phyloP scores from a whole-genome alignment of 805 yeast genomes.

The Myxozyma vanderwaltii region DNA sequence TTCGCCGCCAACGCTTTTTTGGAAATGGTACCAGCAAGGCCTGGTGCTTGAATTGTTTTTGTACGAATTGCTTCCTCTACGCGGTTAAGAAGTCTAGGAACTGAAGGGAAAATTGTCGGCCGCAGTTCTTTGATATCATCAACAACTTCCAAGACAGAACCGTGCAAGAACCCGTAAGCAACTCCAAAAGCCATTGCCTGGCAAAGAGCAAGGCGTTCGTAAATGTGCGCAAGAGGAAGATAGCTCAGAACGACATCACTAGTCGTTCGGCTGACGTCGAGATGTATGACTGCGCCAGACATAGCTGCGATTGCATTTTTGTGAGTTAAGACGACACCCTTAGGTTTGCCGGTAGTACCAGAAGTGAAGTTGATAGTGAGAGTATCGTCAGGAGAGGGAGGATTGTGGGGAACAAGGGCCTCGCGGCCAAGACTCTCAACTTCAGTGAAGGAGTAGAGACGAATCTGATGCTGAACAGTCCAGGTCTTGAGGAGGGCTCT shows the following conservation, averaged over 20 bases:
- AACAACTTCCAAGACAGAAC: constrained; percentile 54
- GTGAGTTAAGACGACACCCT: constrained; percentile 66
- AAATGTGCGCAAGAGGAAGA: constrained; percentile 62
- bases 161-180: constrained; percentile 58
- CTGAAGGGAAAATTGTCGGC: constrained; percentile 58
- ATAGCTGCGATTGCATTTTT: constrained; percentile 40
- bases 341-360: constrained; percentile 78
- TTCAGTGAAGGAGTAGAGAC: constrained; percentile 27
- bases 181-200: constrained; percentile 52
- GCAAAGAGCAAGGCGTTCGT: constrained; percentile 52
- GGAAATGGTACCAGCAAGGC: constrained; percentile 48
- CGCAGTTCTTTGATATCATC: constrained; percentile 60
- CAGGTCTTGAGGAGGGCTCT: constrained; percentile 44
- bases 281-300: constrained; percentile 7
- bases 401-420: constrained; percentile 50
- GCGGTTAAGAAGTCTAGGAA: constrained; percentile 65
- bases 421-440: constrained; percentile 49
- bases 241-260: constrained; percentile 45
- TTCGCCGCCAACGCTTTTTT: constrained; percentile 50
- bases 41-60: constrained; percentile 49
- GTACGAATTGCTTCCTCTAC: constrained; percentile 63
- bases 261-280: constrained; percentile 41
- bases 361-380: constrained; percentile 73
- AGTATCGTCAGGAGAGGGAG: constrained; percentile 55
- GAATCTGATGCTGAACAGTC: constrained; percentile 14